Percentiles rank a stretch among this genome's conserved stretches.
These are phyloP conservation scores for Fusarium lateritium DNA, from an alignment of 2,329 filamentous ascomycete species.

Conservation along the genomic window DNA sequence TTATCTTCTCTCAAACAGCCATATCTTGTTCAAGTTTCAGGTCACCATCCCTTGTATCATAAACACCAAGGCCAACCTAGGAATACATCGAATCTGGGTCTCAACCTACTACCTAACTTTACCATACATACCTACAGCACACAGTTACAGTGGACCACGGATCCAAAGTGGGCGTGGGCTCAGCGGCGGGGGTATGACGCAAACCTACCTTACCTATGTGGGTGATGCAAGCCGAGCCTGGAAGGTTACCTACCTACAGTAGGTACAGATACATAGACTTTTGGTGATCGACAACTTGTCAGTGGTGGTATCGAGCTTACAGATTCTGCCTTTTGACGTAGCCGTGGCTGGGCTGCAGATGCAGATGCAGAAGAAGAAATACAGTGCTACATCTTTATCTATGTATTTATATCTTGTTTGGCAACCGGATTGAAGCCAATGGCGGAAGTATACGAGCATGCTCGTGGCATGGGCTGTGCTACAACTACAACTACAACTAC, in stretches of 20 bases:
- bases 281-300: conserved; percentile 20
- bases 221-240: neutral
- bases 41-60: neutral
- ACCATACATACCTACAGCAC: neutral
- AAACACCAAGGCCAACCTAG: conserved; percentile 11
- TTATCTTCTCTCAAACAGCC: neutral
- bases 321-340: conserved; percentile 13
- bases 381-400: neutral
- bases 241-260: neutral
- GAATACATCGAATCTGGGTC: conserved; percentile 1
- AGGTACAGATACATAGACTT: neutral
- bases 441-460: neutral
- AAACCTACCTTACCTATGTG: neutral
- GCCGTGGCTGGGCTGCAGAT: neutral
- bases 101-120: conserved; percentile 8
- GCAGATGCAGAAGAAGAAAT: neutral
- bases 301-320: conserved; percentile 19
- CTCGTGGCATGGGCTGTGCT: neutral
- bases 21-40: no score
- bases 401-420: neutral
- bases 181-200: conserved; percentile 25
- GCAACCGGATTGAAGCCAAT: neutral
- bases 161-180: neutral
- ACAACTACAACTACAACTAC: neutral
- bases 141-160: conserved; percentile 3